Conservation (phyloP, 148 eudicot genomes). For the Rhododendron mucronatum region DNA sequence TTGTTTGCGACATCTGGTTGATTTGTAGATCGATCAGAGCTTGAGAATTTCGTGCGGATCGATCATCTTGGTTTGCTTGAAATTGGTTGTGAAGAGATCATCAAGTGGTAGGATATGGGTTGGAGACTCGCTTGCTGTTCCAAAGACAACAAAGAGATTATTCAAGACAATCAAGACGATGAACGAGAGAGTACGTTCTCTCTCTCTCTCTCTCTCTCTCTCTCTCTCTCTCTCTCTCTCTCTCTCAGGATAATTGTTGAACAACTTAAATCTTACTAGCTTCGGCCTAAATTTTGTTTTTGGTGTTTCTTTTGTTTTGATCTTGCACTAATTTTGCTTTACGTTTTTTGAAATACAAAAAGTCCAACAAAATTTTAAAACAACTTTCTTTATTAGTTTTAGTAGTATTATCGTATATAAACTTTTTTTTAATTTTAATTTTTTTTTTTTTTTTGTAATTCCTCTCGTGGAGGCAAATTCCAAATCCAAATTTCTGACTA, state of each 20-base stretch:
- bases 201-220: not conserved
- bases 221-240: too few species aligned
- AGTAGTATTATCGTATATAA: too few species aligned
- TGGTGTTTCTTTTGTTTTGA: not conserved
- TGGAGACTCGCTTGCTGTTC: constrained; percentile 67
- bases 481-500: too few species aligned
- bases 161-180: constrained; percentile 40
- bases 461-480: too few species aligned
- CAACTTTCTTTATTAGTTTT: not conserved
- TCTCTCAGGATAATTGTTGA: not conserved
- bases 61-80: not conserved
- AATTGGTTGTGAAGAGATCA: not conserved
- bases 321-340: too few species aligned
- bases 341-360: too few species aligned
- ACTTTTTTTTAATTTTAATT: too few species aligned
- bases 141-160: constrained; percentile 50
- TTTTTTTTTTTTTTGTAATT: too few species aligned
- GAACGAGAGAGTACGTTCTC: constrained; percentile 62
- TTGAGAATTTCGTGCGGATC: not conserved
- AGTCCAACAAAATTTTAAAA: too few species aligned
- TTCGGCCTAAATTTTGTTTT: too few species aligned
- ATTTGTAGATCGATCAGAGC: not conserved
- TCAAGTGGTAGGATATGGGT: constrained; percentile 19
- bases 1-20: not conserved
- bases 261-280: too few species aligned